Conservation (phyloP, 1,284 basidiomycete genomes). For the Apiotrichum veenhuisii region DNA sequence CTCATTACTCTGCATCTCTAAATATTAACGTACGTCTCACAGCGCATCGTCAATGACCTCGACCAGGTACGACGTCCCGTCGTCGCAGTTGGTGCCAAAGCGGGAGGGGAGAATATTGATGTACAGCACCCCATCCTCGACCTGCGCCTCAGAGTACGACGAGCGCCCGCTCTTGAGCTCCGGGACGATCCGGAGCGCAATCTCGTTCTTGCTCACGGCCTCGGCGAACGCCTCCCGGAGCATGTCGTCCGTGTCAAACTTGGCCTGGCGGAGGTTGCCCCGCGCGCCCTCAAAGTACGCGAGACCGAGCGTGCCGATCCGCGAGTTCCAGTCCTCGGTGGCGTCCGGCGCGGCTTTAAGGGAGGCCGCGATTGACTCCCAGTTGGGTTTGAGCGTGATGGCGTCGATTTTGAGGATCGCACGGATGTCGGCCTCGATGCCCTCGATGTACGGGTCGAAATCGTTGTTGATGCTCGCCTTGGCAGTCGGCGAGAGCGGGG, state of each 20-base stretch:
- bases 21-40: no score
- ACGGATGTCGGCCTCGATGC: background rate
- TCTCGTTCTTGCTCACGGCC: slow-evolving; percentile 2
- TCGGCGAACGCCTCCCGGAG: slow-evolving; percentile 11
- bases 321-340: background rate
- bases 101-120: background rate
- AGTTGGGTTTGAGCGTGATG: slow-evolving; percentile 7
- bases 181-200: background rate
- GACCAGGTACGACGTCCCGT: background rate
- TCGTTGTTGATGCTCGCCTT: background rate
- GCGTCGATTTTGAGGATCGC: background rate
- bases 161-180: background rate
- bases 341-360: background rate
- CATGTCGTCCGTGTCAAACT: slow-evolving; percentile 10
- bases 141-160: background rate
- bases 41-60: background rate
- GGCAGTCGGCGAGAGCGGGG: background rate
- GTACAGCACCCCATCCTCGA: slow-evolving; percentile 6
- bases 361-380: background rate
- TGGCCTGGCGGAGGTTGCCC: background rate
- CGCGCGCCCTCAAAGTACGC: slow-evolving; percentile 4
- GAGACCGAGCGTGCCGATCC: background rate
- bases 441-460: background rate
- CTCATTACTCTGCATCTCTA: no score
- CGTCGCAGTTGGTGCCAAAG: background rate